Percentiles rank a stretch among this genome's conserved stretches.
These are phyloP conservation scores for Fusarium brevicatenulatum DNA, from an alignment of 2,329 filamentous ascomycete genomes.

Conservation along the genomic window DNA sequence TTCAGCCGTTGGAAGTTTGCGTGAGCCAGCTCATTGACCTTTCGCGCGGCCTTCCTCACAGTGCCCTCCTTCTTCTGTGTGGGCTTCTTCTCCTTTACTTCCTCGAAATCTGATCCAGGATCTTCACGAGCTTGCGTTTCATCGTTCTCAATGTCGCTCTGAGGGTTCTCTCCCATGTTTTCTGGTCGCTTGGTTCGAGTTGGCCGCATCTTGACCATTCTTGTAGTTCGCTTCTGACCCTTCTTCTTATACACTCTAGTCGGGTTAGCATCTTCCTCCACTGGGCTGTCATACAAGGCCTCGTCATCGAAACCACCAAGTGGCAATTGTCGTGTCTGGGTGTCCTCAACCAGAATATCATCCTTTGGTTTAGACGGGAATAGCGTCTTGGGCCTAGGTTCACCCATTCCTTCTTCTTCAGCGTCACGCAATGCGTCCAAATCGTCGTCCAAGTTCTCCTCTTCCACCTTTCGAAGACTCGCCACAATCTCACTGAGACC, in stretches of 20 bases:
- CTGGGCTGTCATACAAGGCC: constrained; percentile 63
- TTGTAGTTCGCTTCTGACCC: constrained; percentile 82
- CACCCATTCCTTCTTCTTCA: constrained; percentile 60
- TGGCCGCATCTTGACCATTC: constrained; percentile 71
- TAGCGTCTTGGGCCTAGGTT: constrained; percentile 34
- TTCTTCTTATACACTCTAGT: constrained; percentile 81
- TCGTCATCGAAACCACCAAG: constrained; percentile 74
- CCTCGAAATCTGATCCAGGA: constrained; percentile 37
- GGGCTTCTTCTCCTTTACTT: constrained; percentile 28
- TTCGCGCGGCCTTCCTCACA: constrained; percentile 64
- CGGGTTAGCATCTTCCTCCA: constrained; percentile 68
- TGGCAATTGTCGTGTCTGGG: constrained; percentile 54
- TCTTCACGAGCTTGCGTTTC: constrained; percentile 43
- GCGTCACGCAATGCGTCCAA: constrained; percentile 78
- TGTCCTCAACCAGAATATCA: constrained; percentile 57
- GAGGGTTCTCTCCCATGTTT: constrained; percentile 43
- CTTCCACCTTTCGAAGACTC: constrained; percentile 74
- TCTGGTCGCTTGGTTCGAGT: constrained; percentile 60
- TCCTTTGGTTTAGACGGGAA: constrained; percentile 45
- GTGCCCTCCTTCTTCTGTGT: constrained; percentile 53
- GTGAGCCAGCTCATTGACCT: constrained; percentile 72
- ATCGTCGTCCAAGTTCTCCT: constrained; percentile 77
- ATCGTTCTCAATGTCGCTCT: constrained; percentile 51
- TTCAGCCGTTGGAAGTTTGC: constrained; percentile 75
- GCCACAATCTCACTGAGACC: constrained; percentile 80